Evolutionary conservation across 495 filamentous ascomycete species (phyloP), one percentile per base, ranked within the genome.

Genomic region (Daldinia grandis): DNA sequence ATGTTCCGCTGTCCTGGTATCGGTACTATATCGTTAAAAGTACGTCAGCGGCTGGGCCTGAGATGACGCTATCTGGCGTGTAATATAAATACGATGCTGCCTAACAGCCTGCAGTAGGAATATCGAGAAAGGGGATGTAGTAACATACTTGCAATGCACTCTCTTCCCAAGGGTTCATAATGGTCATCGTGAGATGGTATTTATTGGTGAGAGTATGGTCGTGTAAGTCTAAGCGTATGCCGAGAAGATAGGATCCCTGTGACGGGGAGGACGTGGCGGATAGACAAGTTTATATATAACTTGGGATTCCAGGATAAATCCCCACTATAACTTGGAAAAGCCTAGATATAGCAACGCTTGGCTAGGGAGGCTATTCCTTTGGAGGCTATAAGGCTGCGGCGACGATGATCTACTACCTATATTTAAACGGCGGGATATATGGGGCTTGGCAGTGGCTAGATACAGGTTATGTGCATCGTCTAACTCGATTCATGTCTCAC

Each of bases 121-220:
- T 35, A 25, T 19, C 61, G 35, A n/a, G 3, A 1, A 7, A 5
- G 40, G 21, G 4, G 42, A 28, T 21, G 47, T 8, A 15, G 7
- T 24, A 55, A 71, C 76, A 42, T 53, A 78, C 76, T 27, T 74
- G 68, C 27, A 78, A 35, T 7, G 74, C 74, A 40, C 50, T 69
- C 33, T 66, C 58, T 58, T 78, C 76, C 76, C 76, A 78, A 21
- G 76, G 61, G 56, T 78, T 78, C 76, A 78, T 76, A 54, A 58
- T 64, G 35, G 35, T 12, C 47, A 66, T 58, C 25, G 44, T 62
- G 8, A 27, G 6, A 35, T 44, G 35, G 19, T 50, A 4, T 14
- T 5, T 37, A 15, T 21, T 2, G 9, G 30, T 50, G 12, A 33
- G n/a, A 35, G 17, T 35, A n/a, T 44, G 1, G 12, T 28, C n/a